Evolutionary conservation across 345 rosid species (phyloP).

Genomic region (Salix udensis): DNA sequence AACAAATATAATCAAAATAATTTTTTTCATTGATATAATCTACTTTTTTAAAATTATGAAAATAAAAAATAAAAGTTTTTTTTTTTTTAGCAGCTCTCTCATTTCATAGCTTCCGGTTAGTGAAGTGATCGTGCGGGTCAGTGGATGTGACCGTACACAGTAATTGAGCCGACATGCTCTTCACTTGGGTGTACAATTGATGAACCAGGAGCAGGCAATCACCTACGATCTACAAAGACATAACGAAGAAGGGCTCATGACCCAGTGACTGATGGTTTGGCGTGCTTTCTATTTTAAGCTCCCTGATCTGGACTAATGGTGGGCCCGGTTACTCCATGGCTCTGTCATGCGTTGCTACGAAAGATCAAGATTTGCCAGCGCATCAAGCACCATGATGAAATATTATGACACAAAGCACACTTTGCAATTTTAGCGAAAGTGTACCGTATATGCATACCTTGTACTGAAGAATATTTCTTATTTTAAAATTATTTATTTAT

Average conservation of each 20-base stretch:
- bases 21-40: too few species aligned
- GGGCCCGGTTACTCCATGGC: background rate
- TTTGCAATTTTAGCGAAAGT: background rate
- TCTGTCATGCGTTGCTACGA: background rate
- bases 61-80: too few species aligned
- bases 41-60: too few species aligned
- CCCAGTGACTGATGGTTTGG: constrained; percentile 3
- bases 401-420: background rate
- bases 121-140: background rate
- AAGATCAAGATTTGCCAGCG: background rate
- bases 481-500: too few species aligned
- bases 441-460: background rate
- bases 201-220: background rate
- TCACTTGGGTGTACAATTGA: background rate
- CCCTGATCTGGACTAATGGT: background rate
- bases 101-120: background rate
- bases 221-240: constrained; percentile 15
- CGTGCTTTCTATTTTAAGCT: constrained; percentile 5
- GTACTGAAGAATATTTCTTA: too few species aligned
- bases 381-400: background rate
- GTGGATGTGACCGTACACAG: constrained; percentile 10
- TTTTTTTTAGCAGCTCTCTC: too few species aligned
- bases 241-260: background rate
- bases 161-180: constrained; percentile 13
- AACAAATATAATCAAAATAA: too few species aligned